phyloP scores from a whole-genome alignment of 2,329 filamentous ascomycete species.

The Chaetomium strumarium region DNA sequence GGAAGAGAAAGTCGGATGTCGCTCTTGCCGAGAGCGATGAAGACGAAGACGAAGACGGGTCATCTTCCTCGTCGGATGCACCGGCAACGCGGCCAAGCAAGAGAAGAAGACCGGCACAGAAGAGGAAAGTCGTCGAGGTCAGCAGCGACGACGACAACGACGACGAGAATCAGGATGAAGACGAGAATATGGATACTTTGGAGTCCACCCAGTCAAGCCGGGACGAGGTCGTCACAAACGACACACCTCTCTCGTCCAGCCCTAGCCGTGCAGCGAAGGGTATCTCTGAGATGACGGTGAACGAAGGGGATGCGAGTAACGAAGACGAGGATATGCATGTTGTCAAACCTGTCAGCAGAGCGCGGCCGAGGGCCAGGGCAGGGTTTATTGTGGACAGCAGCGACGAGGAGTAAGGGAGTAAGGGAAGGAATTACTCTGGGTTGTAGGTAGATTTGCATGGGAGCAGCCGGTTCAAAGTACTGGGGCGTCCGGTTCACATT shows the following conservation, averaged over 20 bases:
- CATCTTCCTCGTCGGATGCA: slow-evolving; percentile 1
- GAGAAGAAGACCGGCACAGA: slow-evolving; percentile 9
- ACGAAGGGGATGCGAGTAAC: slow-evolving; percentile 35
- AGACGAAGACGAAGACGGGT: slow-evolving; percentile 21
- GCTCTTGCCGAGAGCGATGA: slow-evolving; percentile 29
- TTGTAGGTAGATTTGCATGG: neutral
- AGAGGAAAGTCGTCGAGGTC: neutral
- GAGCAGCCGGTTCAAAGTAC: neutral
- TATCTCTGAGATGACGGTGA: slow-evolving; percentile 30
- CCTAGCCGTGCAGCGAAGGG: slow-evolving; percentile 24
- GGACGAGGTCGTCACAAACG: slow-evolving; percentile 27
- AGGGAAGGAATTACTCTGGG: no score
- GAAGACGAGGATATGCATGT: slow-evolving; percentile 32
- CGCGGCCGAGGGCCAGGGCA: slow-evolving; percentile 41
- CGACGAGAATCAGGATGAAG: slow-evolving; percentile 25
- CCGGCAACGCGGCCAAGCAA: neutral
- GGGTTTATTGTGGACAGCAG: slow-evolving; percentile 57
- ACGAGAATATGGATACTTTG: slow-evolving; percentile 23
- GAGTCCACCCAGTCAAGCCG: slow-evolving; percentile 16
- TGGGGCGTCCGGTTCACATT: neutral
- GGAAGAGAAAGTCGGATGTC: slow-evolving; percentile 27
- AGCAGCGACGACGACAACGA: slow-evolving; percentile 20
- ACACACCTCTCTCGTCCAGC: slow-evolving; percentile 38
- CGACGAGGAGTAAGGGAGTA: slow-evolving; percentile 42
- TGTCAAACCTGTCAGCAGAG: slow-evolving; percentile 7